Base-by-base conservation (phyloP, 2,329 filamentous ascomycete species). In the Epichloe scottii region DNA sequence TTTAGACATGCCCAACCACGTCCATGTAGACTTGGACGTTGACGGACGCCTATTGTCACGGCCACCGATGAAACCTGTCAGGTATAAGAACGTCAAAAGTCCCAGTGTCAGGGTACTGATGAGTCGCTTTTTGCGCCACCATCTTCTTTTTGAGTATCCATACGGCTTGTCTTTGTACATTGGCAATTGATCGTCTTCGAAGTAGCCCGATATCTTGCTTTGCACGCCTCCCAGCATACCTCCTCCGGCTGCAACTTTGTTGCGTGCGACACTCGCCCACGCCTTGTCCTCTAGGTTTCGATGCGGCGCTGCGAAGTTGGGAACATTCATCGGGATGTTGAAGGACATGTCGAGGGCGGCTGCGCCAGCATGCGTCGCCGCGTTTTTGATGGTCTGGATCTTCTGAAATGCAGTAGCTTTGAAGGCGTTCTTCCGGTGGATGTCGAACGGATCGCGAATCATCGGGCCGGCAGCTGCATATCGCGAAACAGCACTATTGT, bases 151-250 rank as follows among this genome's bases (percentile, higher is more conserved):
- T 42, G 78, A 74, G 60, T 87, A 84, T 48, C 76, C 77, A 64
- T 87, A 93, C n/a, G 93, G 93, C 67, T 98, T 98, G 71, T 98
- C 93, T 70, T 98, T 98, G 73, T 98, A 98, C 86, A 97, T 90
- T 44, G 93, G 93, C 55, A 98, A 72, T 52, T 58, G 66, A 35
- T 70, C 61, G 55, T 66, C 67, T 38, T 82, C 79, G 55, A 90
- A 82, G 54, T 89, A 76, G 53, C 74, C 75, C 48, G 77, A 78
- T 37, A 88, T 72, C 55, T 78, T 80, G 59, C 78, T 77, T 46
- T 84, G 73, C 39, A 88, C 73, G 46, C 71, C 74, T 53, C 71
- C 68, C 45, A 79, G 63, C 43, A 77, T 66, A 49, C 68, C 64
- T 30, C 59, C 60, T 47, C 56, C 60, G 53, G 64, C 59, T 51